Percentiles rank a stretch among this genome's conserved stretches.
phyloP scores from a whole-genome alignment of 1,284 basidiomycete genomes.

The Amylostereum chailletii region DNA sequence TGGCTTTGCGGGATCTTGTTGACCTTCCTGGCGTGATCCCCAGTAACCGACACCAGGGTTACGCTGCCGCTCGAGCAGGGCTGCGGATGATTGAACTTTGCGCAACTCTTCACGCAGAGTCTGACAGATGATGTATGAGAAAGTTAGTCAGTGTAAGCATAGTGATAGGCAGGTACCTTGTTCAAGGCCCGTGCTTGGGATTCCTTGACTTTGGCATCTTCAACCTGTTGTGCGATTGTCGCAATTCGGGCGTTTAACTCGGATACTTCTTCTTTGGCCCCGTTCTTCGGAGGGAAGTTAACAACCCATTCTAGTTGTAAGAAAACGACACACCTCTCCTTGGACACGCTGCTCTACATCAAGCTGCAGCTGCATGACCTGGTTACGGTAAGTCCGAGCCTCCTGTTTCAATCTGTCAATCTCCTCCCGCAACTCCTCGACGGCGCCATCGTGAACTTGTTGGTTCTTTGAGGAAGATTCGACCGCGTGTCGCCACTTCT shows the following conservation, averaged over 20 bases:
- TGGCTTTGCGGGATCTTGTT: slow-evolving; percentile 35
- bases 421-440: slow-evolving; percentile 44
- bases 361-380: slow-evolving; percentile 38
- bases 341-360: slow-evolving; percentile 45
- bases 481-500: slow-evolving; percentile 56
- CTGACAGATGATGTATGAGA: slow-evolving; percentile 26
- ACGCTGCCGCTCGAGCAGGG: slow-evolving; percentile 81
- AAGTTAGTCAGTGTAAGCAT: not conserved
- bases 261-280: slow-evolving; percentile 30
- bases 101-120: slow-evolving; percentile 85
- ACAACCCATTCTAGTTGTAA: not conserved
- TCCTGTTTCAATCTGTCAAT: slow-evolving; percentile 46
- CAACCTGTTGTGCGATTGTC: slow-evolving; percentile 46
- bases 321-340: slow-evolving; percentile 40
- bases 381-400: slow-evolving; percentile 33
- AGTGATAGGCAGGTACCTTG: slow-evolving; percentile 42
- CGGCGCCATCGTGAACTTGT: slow-evolving; percentile 50
- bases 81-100: slow-evolving; percentile 86
- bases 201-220: slow-evolving; percentile 61
- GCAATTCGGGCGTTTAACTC: slow-evolving; percentile 37
- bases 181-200: slow-evolving; percentile 59
- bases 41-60: slow-evolving; percentile 93
- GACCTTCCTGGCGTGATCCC: slow-evolving; percentile 41
- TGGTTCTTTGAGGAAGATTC: slow-evolving; percentile 47
- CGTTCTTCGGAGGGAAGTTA: slow-evolving; percentile 26